Evolutionary conservation across 1,284 basidiomycete species (phyloP).

Genomic region (Sporisorium reilianum): DNA sequence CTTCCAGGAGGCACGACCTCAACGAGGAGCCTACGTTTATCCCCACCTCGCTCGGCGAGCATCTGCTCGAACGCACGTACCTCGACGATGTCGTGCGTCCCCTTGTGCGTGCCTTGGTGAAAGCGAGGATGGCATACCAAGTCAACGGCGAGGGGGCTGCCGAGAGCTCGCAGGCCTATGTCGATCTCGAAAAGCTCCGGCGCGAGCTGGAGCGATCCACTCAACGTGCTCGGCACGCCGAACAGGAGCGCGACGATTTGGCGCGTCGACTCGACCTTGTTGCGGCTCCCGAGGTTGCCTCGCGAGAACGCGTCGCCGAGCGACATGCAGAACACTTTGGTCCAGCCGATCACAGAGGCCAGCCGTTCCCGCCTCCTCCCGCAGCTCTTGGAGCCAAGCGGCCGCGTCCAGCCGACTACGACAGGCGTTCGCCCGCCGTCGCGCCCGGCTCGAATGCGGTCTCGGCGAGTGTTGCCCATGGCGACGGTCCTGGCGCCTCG

Average conservation of each 20-base stretch:
- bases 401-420: constrained; percentile 25
- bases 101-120: constrained; percentile 46
- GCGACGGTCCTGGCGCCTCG: constrained; percentile 32
- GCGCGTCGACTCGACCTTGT: constrained; percentile 48
- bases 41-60: constrained; percentile 45
- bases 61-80: constrained; percentile 50
- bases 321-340: too few species aligned
- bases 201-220: constrained; percentile 40
- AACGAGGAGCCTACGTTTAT: constrained; percentile 37
- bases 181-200: constrained; percentile 49
- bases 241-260: constrained; percentile 46
- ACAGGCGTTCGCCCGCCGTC: constrained; percentile 14
- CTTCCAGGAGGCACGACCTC: constrained; percentile 20
- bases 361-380: background rate
- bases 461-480: constrained; percentile 35
- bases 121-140: constrained; percentile 40
- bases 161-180: constrained; percentile 36
- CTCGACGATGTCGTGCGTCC: constrained; percentile 52
- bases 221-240: constrained; percentile 42
- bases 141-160: constrained; percentile 4
- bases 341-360: constrained; percentile 16
- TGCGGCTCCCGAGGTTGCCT: constrained; percentile 13
- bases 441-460: constrained; percentile 8
- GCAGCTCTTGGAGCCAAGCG: constrained; percentile 15
- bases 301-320: constrained; percentile 27